Percentiles rank a stretch among this genome's conserved stretches.
Evolutionary conservation across 306 rosid genomes (phyloP).

Genomic region (Arachis stenosperma): DNA sequence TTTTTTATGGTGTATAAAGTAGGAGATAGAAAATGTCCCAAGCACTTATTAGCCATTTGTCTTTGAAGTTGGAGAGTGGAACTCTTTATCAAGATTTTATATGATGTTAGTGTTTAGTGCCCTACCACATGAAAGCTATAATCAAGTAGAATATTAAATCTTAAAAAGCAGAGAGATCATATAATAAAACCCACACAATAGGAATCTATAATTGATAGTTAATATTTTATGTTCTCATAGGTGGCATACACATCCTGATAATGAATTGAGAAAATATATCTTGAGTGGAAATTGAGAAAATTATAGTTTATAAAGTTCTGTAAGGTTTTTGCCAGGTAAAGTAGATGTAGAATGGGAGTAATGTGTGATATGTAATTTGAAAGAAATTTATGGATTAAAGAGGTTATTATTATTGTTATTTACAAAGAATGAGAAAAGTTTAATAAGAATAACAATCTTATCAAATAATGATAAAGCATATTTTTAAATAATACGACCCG

Average conservation of each 20-base stretch:
- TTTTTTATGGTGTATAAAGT: constrained; percentile 41
- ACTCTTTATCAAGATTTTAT: constrained; percentile 32
- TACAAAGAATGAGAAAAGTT: too few species aligned
- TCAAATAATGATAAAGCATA: too few species aligned
- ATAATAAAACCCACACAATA: not conserved
- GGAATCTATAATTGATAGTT: not conserved
- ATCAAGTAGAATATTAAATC: constrained; percentile 29
- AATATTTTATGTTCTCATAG: constrained; percentile 5
- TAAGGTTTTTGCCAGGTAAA: not conserved
- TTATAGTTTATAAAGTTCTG: not conserved
- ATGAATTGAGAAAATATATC: constrained; percentile 7
- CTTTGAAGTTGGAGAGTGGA: constrained; percentile 39
- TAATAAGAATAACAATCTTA: too few species aligned
- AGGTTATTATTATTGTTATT: not conserved
- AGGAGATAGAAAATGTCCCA: constrained; percentile 19
- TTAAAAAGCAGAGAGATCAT: not conserved
- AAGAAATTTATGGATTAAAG: not conserved
- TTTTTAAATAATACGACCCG: too few species aligned
- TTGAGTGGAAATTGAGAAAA: not conserved
- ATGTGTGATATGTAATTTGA: not conserved
- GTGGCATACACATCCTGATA: not conserved
- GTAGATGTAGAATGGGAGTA: not conserved
- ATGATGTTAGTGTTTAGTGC: constrained; percentile 36
- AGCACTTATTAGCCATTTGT: constrained; percentile 39
- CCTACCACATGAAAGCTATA: constrained; percentile 41